Conservation (phyloP, 2,329 filamentous ascomycete species). For the Passalora sequoiae region DNA sequence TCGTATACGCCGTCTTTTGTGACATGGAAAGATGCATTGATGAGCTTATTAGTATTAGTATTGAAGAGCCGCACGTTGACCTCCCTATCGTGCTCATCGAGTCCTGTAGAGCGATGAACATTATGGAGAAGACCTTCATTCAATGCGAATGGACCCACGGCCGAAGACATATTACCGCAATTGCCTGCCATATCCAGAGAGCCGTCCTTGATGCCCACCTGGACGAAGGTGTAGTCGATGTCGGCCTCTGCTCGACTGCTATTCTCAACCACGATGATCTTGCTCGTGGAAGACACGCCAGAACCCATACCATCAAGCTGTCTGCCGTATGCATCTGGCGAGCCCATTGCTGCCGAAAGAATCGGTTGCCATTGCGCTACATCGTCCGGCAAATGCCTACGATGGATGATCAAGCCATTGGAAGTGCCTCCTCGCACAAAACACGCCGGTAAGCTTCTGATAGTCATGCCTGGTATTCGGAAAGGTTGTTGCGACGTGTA, state of each 20-base stretch:
- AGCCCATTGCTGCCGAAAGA: conserved; percentile 58
- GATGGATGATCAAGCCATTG: conserved; percentile 57
- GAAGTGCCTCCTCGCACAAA: conserved; percentile 68
- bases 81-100: conserved; percentile 13
- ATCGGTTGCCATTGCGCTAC: conserved; percentile 48
- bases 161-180: conserved; percentile 68
- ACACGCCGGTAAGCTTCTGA: conserved; percentile 43
- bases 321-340: conserved; percentile 60
- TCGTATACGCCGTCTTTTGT: conserved; percentile 41
- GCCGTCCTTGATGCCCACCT: conserved; percentile 58
- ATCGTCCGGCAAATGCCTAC: conserved; percentile 48
- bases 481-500: conserved; percentile 3
- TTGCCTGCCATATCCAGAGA: conserved; percentile 63
- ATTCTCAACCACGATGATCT: conserved; percentile 61
- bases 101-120: conserved; percentile 29
- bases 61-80: conserved; percentile 59
- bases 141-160: conserved; percentile 62
- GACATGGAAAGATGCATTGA: conserved; percentile 54
- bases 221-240: conserved; percentile 67
- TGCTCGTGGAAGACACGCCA: conserved; percentile 63
- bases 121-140: conserved; percentile 48
- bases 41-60: conserved; percentile 64
- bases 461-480: conserved; percentile 11
- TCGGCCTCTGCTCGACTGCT: conserved; percentile 49
- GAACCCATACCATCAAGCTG: conserved; percentile 70